Evolutionary conservation across 2,329 filamentous ascomycete genomes (phyloP), one percentile per base, ranked within the genome.

Genomic region (Monosporascus sp.): DNA sequence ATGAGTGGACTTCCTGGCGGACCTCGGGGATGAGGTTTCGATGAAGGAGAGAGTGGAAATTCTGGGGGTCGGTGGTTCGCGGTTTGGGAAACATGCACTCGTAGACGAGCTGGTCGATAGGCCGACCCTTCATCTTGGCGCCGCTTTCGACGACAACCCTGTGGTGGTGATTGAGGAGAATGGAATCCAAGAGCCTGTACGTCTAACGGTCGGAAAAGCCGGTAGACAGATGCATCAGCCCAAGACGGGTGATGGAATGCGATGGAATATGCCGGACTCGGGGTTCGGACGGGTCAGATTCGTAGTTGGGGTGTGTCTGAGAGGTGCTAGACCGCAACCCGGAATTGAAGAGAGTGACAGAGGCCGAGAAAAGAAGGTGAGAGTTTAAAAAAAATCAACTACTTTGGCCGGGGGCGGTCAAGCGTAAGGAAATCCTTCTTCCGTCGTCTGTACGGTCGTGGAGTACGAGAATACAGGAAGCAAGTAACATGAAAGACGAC

Each of bases 21-120:
- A 92, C 88, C 74, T 92, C 88, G 59, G 83, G 82, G 49, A 92
- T 86, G 48, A 92, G 81, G 68, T 84, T 81, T 55, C 86, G 83
- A 61, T 86, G 83, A 47, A 92, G 79, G 44, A 91, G 80, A 43
- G 79, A 80, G 52, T 84, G 79, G 73, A 92, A 92, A 64, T 83
- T 87, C 52, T 82, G 80, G 11, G 88, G 88, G 63, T 92, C 88
- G 54, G 76, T 82, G 16, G 81, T 70, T 58, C 84, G 83, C 16
- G 86, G 84, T 52, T 82, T 83, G 20, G 87, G 86, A 66, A 87
- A 90, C 74, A 92, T 86, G 65, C 77, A 76, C 72, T 86, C 82
- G 79, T 89, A 89, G 56, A 92, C 85, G 69, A 91, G 79, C 67
- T 87, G 80, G 55, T 88, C 86, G 64, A 90, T 77, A 45, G 85